Conservation (phyloP, 116 monocot genomes). For the Dioscorea cayenensis region DNA sequence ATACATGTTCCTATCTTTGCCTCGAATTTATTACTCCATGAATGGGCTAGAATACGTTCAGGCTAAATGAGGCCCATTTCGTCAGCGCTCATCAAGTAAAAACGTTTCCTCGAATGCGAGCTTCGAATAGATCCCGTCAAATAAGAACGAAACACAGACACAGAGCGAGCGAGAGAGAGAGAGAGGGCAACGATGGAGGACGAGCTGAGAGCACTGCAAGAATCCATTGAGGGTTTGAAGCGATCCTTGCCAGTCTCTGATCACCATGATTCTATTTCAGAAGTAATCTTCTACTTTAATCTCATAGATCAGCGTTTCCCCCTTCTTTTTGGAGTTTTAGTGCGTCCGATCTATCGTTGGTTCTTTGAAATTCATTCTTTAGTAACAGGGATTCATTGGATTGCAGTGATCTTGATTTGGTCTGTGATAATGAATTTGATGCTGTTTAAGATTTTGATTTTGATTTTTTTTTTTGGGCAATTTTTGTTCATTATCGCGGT, state of each 20-base stretch:
- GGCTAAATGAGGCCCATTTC: no score
- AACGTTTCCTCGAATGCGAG: no score
- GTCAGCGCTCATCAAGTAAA: no score
- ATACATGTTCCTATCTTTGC: no score
- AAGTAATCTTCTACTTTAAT: conserved; percentile 9
- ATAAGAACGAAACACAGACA: conserved; percentile 15
- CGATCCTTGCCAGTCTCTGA: conserved; percentile 3
- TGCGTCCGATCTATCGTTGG: background rate
- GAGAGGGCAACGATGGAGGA: conserved; percentile 24
- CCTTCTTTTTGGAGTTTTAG: background rate
- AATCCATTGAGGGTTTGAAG: conserved; percentile 26
- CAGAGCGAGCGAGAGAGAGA: conserved; percentile 1
- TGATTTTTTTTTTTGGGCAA: background rate
- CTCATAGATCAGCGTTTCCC: background rate
- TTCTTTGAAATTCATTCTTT: no score
- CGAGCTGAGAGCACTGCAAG: conserved; percentile 24
- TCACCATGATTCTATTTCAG: conserved; percentile 10
- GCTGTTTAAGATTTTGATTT: no score
- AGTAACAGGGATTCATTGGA: no score
- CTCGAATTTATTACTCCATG: no score
- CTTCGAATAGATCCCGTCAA: no score
- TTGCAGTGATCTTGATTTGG: background rate
- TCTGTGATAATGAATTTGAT: background rate
- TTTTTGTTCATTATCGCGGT: background rate
- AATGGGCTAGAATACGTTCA: no score